Base-by-base conservation (phyloP, 2,329 filamentous ascomycete species). In the Botrytis sinoallii region DNA sequence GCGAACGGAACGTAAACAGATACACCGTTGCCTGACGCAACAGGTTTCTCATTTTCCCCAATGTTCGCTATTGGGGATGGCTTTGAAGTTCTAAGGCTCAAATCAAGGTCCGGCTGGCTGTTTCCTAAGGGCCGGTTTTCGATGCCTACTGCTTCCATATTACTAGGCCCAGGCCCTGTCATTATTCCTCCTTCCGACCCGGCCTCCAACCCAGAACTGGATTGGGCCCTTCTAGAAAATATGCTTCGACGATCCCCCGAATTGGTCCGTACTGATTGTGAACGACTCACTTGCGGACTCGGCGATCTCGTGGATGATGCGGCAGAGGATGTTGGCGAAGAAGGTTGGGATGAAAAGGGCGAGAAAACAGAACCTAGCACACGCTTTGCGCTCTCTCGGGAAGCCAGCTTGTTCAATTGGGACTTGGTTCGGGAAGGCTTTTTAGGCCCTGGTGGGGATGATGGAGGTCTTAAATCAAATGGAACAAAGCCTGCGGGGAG, bases 11-110 rank as follows among this genome's bases (percentile, higher is more conserved):
- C 92, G 44, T 90, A 91, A 79, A 93, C 92, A 38, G 87, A 87
- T 35, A 96, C 87, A 63, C 93, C 93, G 81, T 92, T 93, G 66
- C 91, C 93, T 25, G 91, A 90, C 20, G 92, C 92, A n/a, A 95
- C 85, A 1, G 93, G 93, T 82, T 94, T 82, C 57, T 82, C 83
- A 73, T 82, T 85, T 79, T 90, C 90, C 22, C 66, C 66, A 25
- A 35, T 12, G 57, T 61, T 44, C 35, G 61, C 72, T 65, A 70
- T 59, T 52, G 60, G 64, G 16, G 61, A 29, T 32, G 61, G 29
- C 25, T 59, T 74, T 22, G 9, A 32, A 52, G 52, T 75, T n/a
- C 16, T 40, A 38, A 65, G 7, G n/a, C 40, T 48, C 22, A 70
- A 69, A 57, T 73, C 75, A 12, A 25, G 20, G 52, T 68, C 74